These are phyloP conservation scores for Trichophyton mentagrophytes DNA, from an alignment of 2,329 filamentous ascomycete species.

Conservation along the genomic window DNA sequence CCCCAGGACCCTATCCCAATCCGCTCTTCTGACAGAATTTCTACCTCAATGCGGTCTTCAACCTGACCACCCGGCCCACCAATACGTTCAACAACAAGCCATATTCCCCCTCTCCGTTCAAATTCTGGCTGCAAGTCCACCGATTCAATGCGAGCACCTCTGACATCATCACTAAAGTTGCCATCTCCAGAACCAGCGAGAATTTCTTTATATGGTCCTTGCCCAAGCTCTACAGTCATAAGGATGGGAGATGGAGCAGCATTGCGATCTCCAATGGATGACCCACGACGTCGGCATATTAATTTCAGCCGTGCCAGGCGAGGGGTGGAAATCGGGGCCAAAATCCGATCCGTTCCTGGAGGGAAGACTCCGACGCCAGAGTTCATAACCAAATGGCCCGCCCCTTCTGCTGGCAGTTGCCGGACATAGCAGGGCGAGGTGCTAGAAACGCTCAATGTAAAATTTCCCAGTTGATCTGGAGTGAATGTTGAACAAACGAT, in stretches of 20 bases:
- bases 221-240: constrained; percentile 59
- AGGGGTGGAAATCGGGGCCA: constrained; percentile 38
- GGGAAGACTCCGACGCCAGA: constrained; percentile 38
- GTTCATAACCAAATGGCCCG: constrained; percentile 54
- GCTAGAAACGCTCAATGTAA: constrained; percentile 62
- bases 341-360: constrained; percentile 41
- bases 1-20: constrained; percentile 34
- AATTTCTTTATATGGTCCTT: constrained; percentile 53
- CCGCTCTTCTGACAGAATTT: constrained; percentile 31
- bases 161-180: constrained; percentile 56
- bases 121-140: constrained; percentile 60
- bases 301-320: constrained; percentile 52
- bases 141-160: constrained; percentile 56
- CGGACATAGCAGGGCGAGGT: constrained; percentile 41
- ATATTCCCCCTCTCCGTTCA: constrained; percentile 47
- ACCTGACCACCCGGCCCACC: constrained; percentile 46
- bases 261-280: constrained; percentile 26
- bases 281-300: constrained; percentile 38
- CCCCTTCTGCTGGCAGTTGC: constrained; percentile 57
- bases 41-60: constrained; percentile 32
- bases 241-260: constrained; percentile 45
- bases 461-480: constrained; percentile 59
- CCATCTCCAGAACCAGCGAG: constrained; percentile 59
- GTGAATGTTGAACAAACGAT: constrained; percentile 87
- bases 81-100: constrained; percentile 71